Percentiles rank a stretch among this genome's conserved stretches.
phyloP scores from a whole-genome alignment of 352 stramenopile species.

The Elongisporangium prolatum region DNA sequence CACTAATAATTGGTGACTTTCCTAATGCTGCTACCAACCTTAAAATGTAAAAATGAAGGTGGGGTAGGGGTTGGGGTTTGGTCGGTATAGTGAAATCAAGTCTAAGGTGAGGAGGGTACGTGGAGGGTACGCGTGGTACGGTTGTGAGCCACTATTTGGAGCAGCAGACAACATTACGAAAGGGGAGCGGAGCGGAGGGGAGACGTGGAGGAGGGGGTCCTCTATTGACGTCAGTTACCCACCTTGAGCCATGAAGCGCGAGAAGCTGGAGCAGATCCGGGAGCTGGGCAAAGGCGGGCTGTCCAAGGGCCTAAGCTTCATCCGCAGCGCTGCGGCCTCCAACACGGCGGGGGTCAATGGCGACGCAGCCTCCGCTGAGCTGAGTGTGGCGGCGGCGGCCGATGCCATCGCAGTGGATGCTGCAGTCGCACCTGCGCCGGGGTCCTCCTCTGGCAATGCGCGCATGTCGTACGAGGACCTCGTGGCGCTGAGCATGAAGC shows the following conservation, averaged over 20 bases:
- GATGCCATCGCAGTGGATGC: slow-evolving; percentile 5
- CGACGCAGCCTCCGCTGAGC: not conserved
- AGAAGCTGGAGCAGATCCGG: slow-evolving; percentile 87
- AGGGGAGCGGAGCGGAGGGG: not conserved
- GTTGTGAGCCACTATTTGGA: not conserved
- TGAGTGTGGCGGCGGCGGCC: slow-evolving; percentile 6
- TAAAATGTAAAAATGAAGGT: no score
- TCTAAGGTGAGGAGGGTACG: no score
- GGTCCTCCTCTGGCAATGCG: slow-evolving; percentile 5
- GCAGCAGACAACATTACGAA: not conserved
- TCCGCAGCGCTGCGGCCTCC: slow-evolving; percentile 40
- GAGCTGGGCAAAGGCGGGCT: slow-evolving; percentile 72
- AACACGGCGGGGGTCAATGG: slow-evolving; percentile 7
- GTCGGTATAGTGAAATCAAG: no score
- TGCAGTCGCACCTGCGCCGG: slow-evolving; percentile 4
- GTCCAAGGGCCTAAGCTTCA: slow-evolving; percentile 75
- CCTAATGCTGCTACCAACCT: no score
- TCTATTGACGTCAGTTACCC: slow-evolving; percentile 1
- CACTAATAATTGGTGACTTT: no score
- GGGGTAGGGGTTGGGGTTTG: no score
- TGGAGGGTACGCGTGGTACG: not conserved
- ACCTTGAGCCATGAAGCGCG: slow-evolving; percentile 69
- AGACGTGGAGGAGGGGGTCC: not conserved
- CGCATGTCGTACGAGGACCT: slow-evolving; percentile 82
- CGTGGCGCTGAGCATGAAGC: slow-evolving; percentile 82